Evolutionary conservation across 129 eudicot genomes (phyloP).

Genomic region (Lonicera japonica): DNA sequence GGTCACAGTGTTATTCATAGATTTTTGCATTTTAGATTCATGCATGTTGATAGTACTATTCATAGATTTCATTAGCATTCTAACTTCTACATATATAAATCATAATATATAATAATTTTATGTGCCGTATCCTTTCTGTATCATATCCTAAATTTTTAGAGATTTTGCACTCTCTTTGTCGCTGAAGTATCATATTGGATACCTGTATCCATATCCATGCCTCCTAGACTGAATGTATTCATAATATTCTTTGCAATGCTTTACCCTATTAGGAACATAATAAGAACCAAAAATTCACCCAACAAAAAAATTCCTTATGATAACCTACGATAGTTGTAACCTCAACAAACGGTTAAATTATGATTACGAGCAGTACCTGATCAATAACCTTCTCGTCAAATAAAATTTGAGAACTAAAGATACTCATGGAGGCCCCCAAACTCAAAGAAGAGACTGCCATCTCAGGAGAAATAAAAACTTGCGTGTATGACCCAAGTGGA

Average conservation of each 20-base stretch:
- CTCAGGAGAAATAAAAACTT: constrained; percentile 87
- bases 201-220: too few species aligned
- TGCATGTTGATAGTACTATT: too few species aligned
- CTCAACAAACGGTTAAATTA: not conserved
- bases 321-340: constrained; percentile 3
- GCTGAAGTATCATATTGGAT: too few species aligned
- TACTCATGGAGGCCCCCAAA: constrained; percentile 81
- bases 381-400: constrained; percentile 88
- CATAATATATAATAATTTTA: too few species aligned
- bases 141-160: too few species aligned
- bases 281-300: not conserved
- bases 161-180: too few species aligned
- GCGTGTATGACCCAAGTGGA: constrained; percentile 96
- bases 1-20: too few species aligned
- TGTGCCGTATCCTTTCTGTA: too few species aligned
- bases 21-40: too few species aligned
- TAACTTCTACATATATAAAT: too few species aligned
- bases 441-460: constrained; percentile 70
- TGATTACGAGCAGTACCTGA: constrained; percentile 46
- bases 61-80: too few species aligned
- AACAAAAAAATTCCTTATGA: not conserved
- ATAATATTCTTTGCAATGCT: not conserved
- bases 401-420: constrained; percentile 79
- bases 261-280: not conserved
- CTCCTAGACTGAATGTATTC: too few species aligned